Conservation (phyloP, 1,284 basidiomycete species). For the Marasmius sp. region DNA sequence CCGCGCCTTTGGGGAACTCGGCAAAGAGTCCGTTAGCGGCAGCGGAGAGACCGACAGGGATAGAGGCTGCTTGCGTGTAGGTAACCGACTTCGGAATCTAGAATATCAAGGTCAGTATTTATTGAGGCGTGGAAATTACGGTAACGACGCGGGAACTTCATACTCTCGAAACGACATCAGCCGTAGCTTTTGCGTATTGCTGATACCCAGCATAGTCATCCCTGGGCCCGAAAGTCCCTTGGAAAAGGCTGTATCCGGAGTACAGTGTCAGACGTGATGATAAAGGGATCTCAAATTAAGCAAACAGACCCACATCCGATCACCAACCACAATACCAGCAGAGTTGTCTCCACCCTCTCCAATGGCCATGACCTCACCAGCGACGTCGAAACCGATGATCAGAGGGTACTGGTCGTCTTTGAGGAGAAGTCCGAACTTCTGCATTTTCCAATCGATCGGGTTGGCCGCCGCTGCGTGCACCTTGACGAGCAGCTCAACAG, state of each 20-base stretch:
- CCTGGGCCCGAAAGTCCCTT: no score
- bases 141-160: no score
- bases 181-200: no score
- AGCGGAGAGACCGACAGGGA: background rate
- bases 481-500: constrained; percentile 41
- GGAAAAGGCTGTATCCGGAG: no score
- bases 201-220: no score
- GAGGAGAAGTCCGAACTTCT: background rate
- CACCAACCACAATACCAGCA: background rate
- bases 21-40: background rate
- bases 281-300: no score
- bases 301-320: background rate
- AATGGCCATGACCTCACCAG: background rate
- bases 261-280: no score
- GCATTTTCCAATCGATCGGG: constrained; percentile 37
- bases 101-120: background rate
- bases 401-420: background rate
- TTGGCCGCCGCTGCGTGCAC: constrained; percentile 68
- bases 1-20: background rate
- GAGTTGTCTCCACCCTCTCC: background rate
- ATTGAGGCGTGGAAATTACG: no score
- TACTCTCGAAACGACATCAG: no score
- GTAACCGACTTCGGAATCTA: background rate
- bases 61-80: background rate
- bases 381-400: background rate